These are phyloP conservation scores for Gamsiella multidivaricata DNA, from an alignment of 192 early-diverging fungal genomes.

Conservation along the genomic window DNA sequence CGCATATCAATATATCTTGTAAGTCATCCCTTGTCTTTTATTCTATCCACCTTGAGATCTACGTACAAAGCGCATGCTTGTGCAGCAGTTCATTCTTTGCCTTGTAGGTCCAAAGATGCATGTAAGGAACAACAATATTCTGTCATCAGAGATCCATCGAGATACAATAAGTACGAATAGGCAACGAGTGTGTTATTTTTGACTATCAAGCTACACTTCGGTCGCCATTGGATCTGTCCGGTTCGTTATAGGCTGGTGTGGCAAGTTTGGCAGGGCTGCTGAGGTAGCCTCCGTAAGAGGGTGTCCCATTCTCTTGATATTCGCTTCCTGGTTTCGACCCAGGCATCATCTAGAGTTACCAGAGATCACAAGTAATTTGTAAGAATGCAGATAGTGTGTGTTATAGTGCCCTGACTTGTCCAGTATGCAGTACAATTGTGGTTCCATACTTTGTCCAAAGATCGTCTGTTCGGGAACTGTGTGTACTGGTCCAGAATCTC, in stretches of 20 bases:
- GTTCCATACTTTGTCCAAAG: conserved; percentile 32
- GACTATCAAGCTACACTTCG: conserved; percentile 5
- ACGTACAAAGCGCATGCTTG: too few relatives aligned
- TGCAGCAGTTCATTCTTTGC: too few relatives aligned
- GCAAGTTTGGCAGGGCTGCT: conserved; percentile 50
- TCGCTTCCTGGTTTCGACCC: conserved; percentile 51
- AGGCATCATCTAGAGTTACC: conserved; percentile 26
- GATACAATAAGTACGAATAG: too few relatives aligned
- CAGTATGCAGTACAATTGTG: neutral
- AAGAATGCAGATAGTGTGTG: neutral
- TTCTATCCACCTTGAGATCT: too few relatives aligned
- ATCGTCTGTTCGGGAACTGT: conserved; percentile 27
- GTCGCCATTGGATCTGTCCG: conserved; percentile 25
- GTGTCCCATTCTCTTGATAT: conserved; percentile 50
- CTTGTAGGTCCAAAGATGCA: too few relatives aligned
- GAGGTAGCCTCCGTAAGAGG: conserved; percentile 42
- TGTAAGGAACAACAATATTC: too few relatives aligned
- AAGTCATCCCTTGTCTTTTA: too few relatives aligned
- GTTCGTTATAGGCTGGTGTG: conserved; percentile 44
- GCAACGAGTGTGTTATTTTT: conserved; percentile 8
- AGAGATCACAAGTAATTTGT: neutral
- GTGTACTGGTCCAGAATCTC: conserved; percentile 51
- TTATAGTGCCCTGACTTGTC: too few relatives aligned
- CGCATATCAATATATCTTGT: neutral
- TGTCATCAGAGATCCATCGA: too few relatives aligned